Evolutionary conservation across 768 basidiomycete species (phyloP).

Genomic region (Lentinula lateritia): DNA sequence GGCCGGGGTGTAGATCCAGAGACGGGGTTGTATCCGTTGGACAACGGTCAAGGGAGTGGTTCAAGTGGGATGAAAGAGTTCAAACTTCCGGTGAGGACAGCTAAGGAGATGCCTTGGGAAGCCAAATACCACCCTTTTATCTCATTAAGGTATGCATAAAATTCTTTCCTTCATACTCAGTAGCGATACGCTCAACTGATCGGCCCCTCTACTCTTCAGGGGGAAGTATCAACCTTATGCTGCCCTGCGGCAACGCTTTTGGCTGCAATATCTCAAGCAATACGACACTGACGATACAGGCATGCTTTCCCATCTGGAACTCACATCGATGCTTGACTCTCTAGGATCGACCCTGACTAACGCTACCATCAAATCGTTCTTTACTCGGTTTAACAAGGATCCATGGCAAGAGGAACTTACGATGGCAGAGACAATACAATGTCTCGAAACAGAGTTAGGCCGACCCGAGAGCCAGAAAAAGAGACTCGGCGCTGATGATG

Average conservation of each 20-base stretch:
- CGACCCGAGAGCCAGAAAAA: conserved; percentile 70
- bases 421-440: conserved; percentile 73
- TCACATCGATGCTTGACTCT: conserved; percentile 94
- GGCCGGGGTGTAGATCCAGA: conserved; percentile 58
- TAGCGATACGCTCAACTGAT: background rate
- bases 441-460: conserved; percentile 80
- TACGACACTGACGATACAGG: conserved; percentile 86
- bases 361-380: conserved; percentile 80
- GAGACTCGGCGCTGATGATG: conserved; percentile 44
- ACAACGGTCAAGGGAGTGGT: conserved; percentile 46
- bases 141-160: conserved; percentile 48
- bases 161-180: background rate
- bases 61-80: conserved; percentile 64
- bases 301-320: conserved; percentile 73
- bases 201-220: conserved; percentile 27
- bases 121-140: conserved; percentile 66
- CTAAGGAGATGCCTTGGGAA: conserved; percentile 67
- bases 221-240: conserved; percentile 97
- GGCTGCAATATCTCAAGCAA: conserved; percentile 82
- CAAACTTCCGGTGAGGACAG: conserved; percentile 54
- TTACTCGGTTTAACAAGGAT: conserved; percentile 60
- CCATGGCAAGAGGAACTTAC: conserved; percentile 66
- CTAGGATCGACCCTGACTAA: conserved; percentile 87
- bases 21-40: conserved; percentile 50
- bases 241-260: conserved; percentile 84